Evolutionary conservation across 2,329 filamentous ascomycete genomes (phyloP), one percentile per base, ranked within the genome.

Genomic region (Monilinia fructigena): DNA sequence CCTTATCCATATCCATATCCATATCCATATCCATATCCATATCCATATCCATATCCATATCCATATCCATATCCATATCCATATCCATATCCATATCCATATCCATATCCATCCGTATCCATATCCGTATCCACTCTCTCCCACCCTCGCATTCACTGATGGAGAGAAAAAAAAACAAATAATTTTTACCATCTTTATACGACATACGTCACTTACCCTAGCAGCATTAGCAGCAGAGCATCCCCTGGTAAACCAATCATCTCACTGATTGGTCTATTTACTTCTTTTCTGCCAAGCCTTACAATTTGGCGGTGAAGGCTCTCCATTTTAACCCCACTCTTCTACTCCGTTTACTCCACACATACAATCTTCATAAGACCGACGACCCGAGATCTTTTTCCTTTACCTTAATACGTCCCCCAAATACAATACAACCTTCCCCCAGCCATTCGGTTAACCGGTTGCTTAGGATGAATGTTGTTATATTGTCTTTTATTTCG

Each of bases 201-300:
- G 40, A 42, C 40, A 23, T 52, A 60, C 58, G 58, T 60, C 58
- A 60, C 58, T 28, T 4, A 50, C 23, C 58, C 58, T 48, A 18
- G 58, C 20, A 50, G 45, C 31, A 35, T 35, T 35, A 35, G 31
- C 6, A 35, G 31, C 31, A 35, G 4, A 35, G 4, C 7, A 35
- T 35, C 1, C 31, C 31, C 31, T 7, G 4, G 31, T 35, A 35
- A 8, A 5, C 45, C 45, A 18, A 8, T 23, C 0, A 26, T 50
- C 5, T 23, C 7, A 18, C 31, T 60, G 58, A 50, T 60, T 50
- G 45, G 45, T 8, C 16, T 0, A 26, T 18, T 50, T 2, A 7
- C 18, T 8, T 20, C 31, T 59, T 60, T 60, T 50, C 56, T 50
- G 56, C 56, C 20, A 50, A 50, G 42, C 12, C 45, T 59, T 18